phyloP scores from a whole-genome alignment of 140 eudicot genomes.

The Ambrosia hybrid region DNA sequence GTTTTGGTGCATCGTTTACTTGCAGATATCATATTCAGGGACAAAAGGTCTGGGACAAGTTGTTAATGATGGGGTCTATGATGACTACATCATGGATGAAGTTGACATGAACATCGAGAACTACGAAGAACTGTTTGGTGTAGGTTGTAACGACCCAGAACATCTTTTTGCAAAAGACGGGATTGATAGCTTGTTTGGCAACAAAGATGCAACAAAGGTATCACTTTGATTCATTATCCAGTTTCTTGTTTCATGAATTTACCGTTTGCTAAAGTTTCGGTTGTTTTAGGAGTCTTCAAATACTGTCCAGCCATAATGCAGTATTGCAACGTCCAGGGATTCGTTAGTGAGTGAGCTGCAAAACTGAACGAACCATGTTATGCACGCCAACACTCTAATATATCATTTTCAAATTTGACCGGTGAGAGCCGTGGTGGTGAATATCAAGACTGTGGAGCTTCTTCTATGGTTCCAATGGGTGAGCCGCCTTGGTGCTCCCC shows the following conservation, averaged over 20 bases:
- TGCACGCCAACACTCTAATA: too few relatives aligned
- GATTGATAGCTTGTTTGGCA: conserved; percentile 61
- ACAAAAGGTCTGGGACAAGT: conserved; percentile 45
- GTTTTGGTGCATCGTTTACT: not conserved
- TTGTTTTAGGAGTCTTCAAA: conserved; percentile 54
- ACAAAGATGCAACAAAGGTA: conserved; percentile 34
- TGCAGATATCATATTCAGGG: conserved; percentile 53
- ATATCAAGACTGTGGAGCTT: too few relatives aligned
- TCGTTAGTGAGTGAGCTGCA: conserved; percentile 71
- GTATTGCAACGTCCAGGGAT: conserved; percentile 85
- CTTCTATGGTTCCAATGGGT: too few relatives aligned
- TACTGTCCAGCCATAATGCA: conserved; percentile 55
- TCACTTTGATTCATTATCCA: not conserved
- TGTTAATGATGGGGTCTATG: conserved; percentile 60
- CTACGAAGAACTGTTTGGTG: conserved; percentile 80
- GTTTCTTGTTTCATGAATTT: conserved; percentile 10
- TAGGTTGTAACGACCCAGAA: too few relatives aligned
- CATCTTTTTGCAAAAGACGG: too few relatives aligned
- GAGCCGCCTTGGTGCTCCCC: conserved; percentile 74
- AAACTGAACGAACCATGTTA: conserved; percentile 77
- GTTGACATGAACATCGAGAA: conserved; percentile 76
- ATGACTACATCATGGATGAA: too few relatives aligned
- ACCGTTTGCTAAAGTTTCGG: conserved; percentile 15
- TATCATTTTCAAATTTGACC: too few relatives aligned
- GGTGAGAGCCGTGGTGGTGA: too few relatives aligned